phyloP scores from a whole-genome alignment of 1,139 yeast species.

The Pichiaceae sp. region DNA sequence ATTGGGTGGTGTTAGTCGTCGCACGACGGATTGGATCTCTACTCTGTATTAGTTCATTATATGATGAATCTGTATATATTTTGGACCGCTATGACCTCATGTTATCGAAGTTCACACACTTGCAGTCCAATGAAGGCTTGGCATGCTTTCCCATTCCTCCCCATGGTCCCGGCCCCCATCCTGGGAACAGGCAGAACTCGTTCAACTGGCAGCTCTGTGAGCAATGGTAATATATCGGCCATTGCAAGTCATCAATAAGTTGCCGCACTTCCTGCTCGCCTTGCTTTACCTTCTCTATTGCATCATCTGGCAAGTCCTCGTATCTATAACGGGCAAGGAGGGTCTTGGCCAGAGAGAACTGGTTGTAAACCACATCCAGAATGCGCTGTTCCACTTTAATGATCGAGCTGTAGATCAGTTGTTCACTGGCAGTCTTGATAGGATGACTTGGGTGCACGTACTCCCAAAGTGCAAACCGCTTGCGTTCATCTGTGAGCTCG shows the following conservation, averaged over 20 bases:
- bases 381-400: slow-evolving; percentile 29
- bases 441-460: slow-evolving; percentile 34
- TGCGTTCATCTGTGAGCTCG: slow-evolving; percentile 16
- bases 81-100: no score
- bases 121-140: background rate
- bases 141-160: slow-evolving; percentile 21
- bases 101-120: background rate
- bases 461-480: slow-evolving; percentile 30
- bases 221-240: slow-evolving; percentile 39
- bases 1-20: no score
- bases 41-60: no score
- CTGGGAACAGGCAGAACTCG: slow-evolving; percentile 45
- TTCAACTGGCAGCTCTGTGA: slow-evolving; percentile 30
- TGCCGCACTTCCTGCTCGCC: slow-evolving; percentile 8
- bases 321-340: slow-evolving; percentile 16
- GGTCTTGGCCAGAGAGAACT: slow-evolving; percentile 25
- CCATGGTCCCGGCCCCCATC: slow-evolving; percentile 52
- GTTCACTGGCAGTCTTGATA: slow-evolving; percentile 30
- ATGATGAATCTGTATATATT: no score
- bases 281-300: no score
- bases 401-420: slow-evolving; percentile 38
- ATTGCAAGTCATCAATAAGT: slow-evolving; percentile 25
- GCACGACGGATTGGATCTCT: no score
- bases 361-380: slow-evolving; percentile 27
- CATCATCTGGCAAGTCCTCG: no score